phyloP scores from a whole-genome alignment of 306 rosid genomes.

The Sphenostylis stenocarpa region DNA sequence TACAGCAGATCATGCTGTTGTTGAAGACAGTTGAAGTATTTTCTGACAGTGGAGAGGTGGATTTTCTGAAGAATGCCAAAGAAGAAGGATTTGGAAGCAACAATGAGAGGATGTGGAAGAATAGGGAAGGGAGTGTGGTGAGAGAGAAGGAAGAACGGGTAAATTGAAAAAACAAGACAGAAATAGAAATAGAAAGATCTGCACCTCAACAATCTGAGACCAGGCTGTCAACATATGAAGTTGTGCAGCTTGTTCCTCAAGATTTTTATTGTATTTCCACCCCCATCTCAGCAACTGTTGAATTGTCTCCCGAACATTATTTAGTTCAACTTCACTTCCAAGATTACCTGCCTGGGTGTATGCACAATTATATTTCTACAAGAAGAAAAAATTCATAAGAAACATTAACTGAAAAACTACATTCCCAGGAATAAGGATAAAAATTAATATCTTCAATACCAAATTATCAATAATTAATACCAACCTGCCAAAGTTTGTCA shows the following conservation, averaged over 20 bases:
- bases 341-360: conserved; percentile 61
- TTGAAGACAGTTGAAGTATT: too few relatives aligned
- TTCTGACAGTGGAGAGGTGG: neutral
- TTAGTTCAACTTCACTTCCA: conserved; percentile 75
- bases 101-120: neutral
- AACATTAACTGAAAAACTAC: conserved; percentile 2
- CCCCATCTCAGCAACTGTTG: conserved; percentile 98
- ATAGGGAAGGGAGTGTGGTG: neutral
- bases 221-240: conserved; percentile 97
- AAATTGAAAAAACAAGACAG: too few relatives aligned
- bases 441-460: conserved; percentile 8
- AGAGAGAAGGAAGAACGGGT: neutral
- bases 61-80: too few relatives aligned
- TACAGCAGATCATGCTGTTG: neutral
- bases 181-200: conserved; percentile 12
- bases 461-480: conserved; percentile 25
- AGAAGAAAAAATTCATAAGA: conserved; percentile 28
- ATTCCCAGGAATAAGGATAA: neutral
- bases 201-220: conserved; percentile 96
- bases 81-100: neutral
- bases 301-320: conserved; percentile 68
- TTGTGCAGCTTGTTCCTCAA: conserved; percentile 99
- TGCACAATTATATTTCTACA: conserved; percentile 72
- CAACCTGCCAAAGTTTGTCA: conserved; percentile 95
- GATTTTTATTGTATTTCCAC: conserved; percentile 95